Conservation (phyloP, 2,329 filamentous ascomycete species). For the Trichoderma endophyticum region DNA sequence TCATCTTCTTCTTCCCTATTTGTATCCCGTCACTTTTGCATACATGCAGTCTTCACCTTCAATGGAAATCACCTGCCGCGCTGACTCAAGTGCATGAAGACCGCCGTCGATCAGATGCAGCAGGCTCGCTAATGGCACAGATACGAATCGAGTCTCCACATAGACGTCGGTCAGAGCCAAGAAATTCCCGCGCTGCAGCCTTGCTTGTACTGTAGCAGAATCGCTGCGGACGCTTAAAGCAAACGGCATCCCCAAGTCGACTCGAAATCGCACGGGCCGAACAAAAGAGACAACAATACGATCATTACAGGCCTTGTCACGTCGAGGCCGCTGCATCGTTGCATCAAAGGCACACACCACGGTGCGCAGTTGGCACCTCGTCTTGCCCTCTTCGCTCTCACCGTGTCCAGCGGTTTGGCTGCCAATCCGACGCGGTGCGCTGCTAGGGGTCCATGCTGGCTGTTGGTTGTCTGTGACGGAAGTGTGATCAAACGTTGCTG, state of each 20-base stretch:
- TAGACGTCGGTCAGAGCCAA: background rate
- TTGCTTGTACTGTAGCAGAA: background rate
- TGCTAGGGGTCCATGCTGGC: background rate
- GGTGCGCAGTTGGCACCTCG: background rate
- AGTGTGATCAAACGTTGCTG: background rate
- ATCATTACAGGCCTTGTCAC: background rate
- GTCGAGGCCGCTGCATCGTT: background rate
- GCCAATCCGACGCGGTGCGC: background rate
- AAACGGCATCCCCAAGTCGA: constrained; percentile 10
- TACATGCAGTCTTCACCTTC: background rate
- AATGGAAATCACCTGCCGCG: background rate
- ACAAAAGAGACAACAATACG: background rate
- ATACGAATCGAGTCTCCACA: constrained; percentile 11
- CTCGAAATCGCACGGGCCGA: background rate
- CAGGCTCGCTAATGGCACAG: constrained; percentile 11
- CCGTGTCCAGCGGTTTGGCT: background rate
- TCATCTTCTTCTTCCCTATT: background rate
- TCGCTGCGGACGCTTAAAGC: constrained; percentile 8
- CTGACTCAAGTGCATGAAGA: background rate
- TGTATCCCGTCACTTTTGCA: background rate
- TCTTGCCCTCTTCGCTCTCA: background rate
- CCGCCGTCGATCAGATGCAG: constrained; percentile 8
- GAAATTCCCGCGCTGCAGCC: constrained; percentile 9
- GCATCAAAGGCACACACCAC: background rate
- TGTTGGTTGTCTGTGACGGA: background rate